Percentiles rank a stretch among this genome's conserved stretches.
Conservation (phyloP, 2,329 filamentous ascomycete species). For the Aspergillus sp. region DNA sequence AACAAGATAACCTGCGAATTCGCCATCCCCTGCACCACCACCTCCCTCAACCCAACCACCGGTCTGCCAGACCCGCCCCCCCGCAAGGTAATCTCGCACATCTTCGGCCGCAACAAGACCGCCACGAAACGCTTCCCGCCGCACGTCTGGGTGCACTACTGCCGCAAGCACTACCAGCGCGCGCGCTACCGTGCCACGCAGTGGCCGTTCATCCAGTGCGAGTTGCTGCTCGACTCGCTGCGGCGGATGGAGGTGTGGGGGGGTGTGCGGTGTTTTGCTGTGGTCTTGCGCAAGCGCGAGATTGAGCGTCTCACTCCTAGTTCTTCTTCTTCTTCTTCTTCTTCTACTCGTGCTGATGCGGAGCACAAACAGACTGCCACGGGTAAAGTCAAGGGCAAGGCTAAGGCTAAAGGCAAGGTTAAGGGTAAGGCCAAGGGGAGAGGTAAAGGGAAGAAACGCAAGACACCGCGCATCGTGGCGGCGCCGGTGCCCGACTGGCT, state of each 20-base stretch:
- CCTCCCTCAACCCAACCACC: constrained; percentile 4
- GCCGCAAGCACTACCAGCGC: constrained; percentile 80
- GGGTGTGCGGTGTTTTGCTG: constrained; percentile 58
- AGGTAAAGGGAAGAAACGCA: constrained; percentile 7
- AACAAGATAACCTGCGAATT: constrained; percentile 12
- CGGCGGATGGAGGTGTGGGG: constrained; percentile 63
- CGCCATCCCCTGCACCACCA: constrained; percentile 12
- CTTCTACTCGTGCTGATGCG: too few relatives aligned
- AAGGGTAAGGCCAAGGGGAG: not conserved
- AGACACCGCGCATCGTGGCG: constrained; percentile 25
- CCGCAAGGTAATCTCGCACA: constrained; percentile 75
- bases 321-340: too few relatives aligned
- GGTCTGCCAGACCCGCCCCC: constrained; percentile 37
- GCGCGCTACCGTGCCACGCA: constrained; percentile 62
- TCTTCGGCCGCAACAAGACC: constrained; percentile 80
- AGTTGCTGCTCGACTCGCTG: constrained; percentile 64
- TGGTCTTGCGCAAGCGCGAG: constrained; percentile 65
- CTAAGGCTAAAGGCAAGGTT: not conserved
- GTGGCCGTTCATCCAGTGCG: constrained; percentile 62
- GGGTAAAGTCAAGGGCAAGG: not conserved
- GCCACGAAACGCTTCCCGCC: constrained; percentile 70
- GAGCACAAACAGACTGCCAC: too few relatives aligned
- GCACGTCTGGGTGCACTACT: constrained; percentile 72
- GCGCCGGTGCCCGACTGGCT: constrained; percentile 37
- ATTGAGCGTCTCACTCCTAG: constrained; percentile 2